A percentile compares a stretch with the other conserved stretches of the same genome.
phyloP scores from a whole-genome alignment of 2,329 filamentous ascomycete species.

The Teratosphaeria gauchensis region DNA sequence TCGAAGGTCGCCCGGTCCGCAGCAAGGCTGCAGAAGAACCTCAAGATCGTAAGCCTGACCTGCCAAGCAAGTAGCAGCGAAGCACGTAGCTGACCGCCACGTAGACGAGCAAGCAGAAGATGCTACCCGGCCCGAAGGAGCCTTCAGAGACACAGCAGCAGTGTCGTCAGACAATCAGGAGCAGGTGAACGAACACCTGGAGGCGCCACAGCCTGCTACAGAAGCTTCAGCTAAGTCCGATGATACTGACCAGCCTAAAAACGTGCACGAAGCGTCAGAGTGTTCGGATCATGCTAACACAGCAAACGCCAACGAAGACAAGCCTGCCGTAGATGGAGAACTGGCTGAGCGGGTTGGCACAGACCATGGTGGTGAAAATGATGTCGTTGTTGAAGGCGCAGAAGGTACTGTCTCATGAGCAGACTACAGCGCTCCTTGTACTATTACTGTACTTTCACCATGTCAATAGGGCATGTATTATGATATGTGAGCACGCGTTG shows the following conservation, averaged over 20 bases:
- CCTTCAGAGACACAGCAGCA: not conserved
- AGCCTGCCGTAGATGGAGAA: slow-evolving; percentile 9
- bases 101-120: not conserved
- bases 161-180: not conserved
- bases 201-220: not conserved
- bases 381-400: slow-evolving; percentile 62
- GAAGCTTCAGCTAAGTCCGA: not conserved
- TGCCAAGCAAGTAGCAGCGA: not conserved
- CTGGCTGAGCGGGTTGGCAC: slow-evolving; percentile 11
- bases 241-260: not conserved
- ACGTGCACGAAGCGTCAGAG: not conserved
- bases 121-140: not conserved
- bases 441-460: slow-evolving; percentile 34
- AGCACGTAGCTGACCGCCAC: not conserved
- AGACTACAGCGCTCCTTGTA: slow-evolving; percentile 46
- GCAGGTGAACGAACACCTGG: not conserved
- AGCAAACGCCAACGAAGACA: slow-evolving; percentile 3
- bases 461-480: not conserved
- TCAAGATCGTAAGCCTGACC: not conserved
- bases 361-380: slow-evolving; percentile 65
- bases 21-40: not conserved
- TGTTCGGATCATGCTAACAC: slow-evolving; percentile 13
- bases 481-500: not conserved
- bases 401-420: slow-evolving; percentile 66
- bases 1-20: slow-evolving; percentile 32